These are phyloP conservation scores for Oryza meridionalis DNA, from an alignment of 176 grass and related monocot genomes.

Conservation along the genomic window DNA sequence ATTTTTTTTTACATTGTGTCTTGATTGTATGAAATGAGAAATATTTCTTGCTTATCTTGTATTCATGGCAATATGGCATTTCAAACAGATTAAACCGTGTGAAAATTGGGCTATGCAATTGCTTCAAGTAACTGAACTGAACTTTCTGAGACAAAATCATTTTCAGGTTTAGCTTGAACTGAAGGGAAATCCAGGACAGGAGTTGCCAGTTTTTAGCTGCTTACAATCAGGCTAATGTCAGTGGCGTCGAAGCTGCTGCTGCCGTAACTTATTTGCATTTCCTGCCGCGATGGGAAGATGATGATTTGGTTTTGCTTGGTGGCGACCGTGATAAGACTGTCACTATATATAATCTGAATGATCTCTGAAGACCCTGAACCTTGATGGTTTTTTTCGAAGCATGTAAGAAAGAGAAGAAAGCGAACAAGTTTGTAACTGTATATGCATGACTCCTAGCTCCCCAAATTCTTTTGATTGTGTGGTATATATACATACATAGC, in stretches of 20 bases:
- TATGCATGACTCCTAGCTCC: conserved; percentile 32
- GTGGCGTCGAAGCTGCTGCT: conserved; percentile 21
- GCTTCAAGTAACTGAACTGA: neutral
- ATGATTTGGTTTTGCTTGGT: conserved; percentile 6
- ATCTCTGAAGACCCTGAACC: conserved; percentile 24
- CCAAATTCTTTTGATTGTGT: conserved; percentile 46
- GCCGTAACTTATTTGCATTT: conserved; percentile 17
- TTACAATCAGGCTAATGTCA: neutral
- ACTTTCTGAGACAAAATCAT: neutral
- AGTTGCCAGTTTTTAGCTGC: neutral
- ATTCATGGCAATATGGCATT: neutral
- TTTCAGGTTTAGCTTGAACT: conserved; percentile 62
- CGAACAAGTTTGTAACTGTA: conserved; percentile 42
- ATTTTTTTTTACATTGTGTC: neutral
- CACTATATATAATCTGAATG: neutral
- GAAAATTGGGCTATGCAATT: neutral
- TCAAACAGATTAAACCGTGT: neutral
- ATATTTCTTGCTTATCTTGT: neutral
- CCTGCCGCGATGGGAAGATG: conserved; percentile 5
- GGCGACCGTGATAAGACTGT: neutral
- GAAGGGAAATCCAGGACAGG: neutral
- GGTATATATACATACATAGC: conserved; percentile 36
- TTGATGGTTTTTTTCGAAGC: neutral
- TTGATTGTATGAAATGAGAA: neutral
- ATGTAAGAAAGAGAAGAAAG: neutral